Evolutionary conservation across 2,329 filamentous ascomycete genomes (phyloP), one percentile per base, ranked within the genome.

Genomic region (Macrophomina pseudophaseolina): DNA sequence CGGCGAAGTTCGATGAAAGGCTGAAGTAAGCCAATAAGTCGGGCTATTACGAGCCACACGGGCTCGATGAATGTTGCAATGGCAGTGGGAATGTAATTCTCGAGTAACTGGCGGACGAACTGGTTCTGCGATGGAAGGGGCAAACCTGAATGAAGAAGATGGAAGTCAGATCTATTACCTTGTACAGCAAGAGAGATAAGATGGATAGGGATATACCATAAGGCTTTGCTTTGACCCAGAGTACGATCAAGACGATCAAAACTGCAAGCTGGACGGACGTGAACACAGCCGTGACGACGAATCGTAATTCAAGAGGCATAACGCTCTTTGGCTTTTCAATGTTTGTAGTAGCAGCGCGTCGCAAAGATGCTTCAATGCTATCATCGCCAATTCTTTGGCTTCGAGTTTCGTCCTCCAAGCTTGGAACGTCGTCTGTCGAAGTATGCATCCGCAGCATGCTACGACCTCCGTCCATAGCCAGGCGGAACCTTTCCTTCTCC

Each of bases 61-160:
- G 87, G 86, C 42, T 90, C 87, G 0, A 88, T 76, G 0, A 88
- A 63, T 0, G 87, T 88, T 0, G 86, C 83, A 3, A 88, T 75
- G 0, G 80, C 77, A 0, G 85, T 88, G 0, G 87, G 87, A 0
- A 88, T 73, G 58, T 87, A 88, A 53, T 81, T 83, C 52, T 80
- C 75, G 0, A 83, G 18, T 0, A 84, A 53, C 40, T 83, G 79
- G 14, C 76, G 74, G 0, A 81, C 71, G 33, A 83, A 69, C 0
- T 69, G 71, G n/a, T 73, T 77, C 0, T 70, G 53, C 0, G 79
- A 79, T 0, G 80, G 78, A 2, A 80, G 63, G 1, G 76, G 66
- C 2, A 83, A 63, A 2, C 81, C 79, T 79, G 56, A 3, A 23
- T 23, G 3, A 23, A 23, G 23, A 23, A 23, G 23, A 23, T 23